Evolutionary conservation across 2,329 filamentous ascomycete genomes (phyloP).

Genomic region (Aspergillus felis): DNA sequence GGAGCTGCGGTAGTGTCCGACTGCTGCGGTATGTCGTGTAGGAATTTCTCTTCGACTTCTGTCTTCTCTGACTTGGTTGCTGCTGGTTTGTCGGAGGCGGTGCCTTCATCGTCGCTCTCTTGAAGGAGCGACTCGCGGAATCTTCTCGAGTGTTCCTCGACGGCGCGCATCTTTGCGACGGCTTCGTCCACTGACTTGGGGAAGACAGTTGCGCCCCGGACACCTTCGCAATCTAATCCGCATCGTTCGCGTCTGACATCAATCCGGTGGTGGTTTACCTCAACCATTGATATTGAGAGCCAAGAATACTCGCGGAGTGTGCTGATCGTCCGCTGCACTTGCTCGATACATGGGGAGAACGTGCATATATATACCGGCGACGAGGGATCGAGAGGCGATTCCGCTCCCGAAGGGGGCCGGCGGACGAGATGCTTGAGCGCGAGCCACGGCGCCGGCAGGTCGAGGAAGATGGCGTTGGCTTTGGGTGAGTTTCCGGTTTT

Average conservation of each 20-base stretch:
- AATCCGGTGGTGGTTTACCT: constrained; percentile 73
- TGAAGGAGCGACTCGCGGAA: constrained; percentile 50
- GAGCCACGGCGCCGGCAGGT: constrained; percentile 50
- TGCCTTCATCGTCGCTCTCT: constrained; percentile 16
- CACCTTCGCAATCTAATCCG: constrained; percentile 65
- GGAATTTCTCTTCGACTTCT: constrained; percentile 27
- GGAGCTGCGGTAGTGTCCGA: constrained; percentile 9
- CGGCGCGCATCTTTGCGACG: constrained; percentile 65
- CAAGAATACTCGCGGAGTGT: constrained; percentile 77
- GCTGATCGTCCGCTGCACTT: constrained; percentile 82
- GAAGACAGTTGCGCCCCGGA: constrained; percentile 63
- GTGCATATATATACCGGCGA: constrained; percentile 77
- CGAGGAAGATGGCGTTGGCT: constrained; percentile 48
- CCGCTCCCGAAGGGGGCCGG: constrained; percentile 25
- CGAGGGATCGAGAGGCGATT: constrained; percentile 64
- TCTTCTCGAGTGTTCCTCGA: constrained; percentile 65
- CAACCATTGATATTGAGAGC: constrained; percentile 91
- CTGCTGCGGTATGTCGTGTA: constrained; percentile 11
- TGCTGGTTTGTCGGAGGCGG: constrained; percentile 17
- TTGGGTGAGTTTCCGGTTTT: constrained; percentile 37
- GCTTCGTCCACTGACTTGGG: constrained; percentile 73
- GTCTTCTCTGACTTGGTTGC: constrained; percentile 13
- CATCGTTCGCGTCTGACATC: constrained; percentile 79
- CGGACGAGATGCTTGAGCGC: constrained; percentile 47
- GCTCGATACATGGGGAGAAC: constrained; percentile 95